These are phyloP conservation scores for Trichocladium uniseriatum DNA, from an alignment of 495 filamentous ascomycete species.

Conservation along the genomic window DNA sequence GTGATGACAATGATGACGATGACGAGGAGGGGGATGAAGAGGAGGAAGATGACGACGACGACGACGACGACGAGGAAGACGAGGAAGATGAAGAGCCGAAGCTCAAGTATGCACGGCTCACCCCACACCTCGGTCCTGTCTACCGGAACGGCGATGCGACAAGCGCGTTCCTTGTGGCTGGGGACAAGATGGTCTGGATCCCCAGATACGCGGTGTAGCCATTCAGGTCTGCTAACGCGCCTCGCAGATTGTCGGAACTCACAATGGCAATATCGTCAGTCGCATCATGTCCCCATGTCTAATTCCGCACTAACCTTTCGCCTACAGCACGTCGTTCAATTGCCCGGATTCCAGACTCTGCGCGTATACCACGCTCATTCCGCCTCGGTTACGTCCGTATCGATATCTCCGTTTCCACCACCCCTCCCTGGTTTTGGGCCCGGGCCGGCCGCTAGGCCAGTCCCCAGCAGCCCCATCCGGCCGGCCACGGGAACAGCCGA, in stretches of 20 bases:
- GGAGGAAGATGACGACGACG: constrained; percentile 39
- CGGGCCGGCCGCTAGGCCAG: constrained; percentile 41
- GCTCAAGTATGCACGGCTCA: constrained; percentile 83
- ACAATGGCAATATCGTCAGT: constrained; percentile 92
- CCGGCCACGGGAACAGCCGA: constrained; percentile 35
- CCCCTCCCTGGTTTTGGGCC: constrained; percentile 52
- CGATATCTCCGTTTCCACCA: constrained; percentile 82
- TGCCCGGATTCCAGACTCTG: constrained; percentile 69
- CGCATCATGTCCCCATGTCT: not conserved
- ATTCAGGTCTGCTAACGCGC: not conserved
- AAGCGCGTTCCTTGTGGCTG: constrained; percentile 77
- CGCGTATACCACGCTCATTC: constrained; percentile 85
- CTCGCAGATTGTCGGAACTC: constrained; percentile 75
- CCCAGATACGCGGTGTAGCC: not conserved
- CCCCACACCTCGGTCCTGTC: constrained; percentile 63
- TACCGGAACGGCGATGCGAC: constrained; percentile 94
- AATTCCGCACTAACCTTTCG: constrained; percentile 14
- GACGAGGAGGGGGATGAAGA: constrained; percentile 26
- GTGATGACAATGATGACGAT: constrained; percentile 9
- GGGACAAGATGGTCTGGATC: constrained; percentile 82
- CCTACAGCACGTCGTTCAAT: constrained; percentile 67
- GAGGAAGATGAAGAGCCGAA: constrained; percentile 93
- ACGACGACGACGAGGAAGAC: constrained; percentile 66
- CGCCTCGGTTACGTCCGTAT: constrained; percentile 80
- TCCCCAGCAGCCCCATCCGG: constrained; percentile 33